Base-by-base conservation (phyloP, 805 yeast species). In the Starmera pachycereana region DNA sequence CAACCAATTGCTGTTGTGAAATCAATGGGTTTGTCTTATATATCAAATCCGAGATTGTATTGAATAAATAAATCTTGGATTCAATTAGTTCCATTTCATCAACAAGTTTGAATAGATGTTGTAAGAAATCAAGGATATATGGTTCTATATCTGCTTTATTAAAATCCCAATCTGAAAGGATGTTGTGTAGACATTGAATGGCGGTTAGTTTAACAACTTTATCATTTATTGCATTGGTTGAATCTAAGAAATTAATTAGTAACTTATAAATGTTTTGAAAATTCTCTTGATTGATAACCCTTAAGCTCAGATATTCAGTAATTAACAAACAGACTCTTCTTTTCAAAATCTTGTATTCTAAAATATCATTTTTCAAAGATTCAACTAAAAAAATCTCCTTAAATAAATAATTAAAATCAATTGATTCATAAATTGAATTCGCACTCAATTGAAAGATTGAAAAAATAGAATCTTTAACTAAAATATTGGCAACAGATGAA, bases 111-210 rank as follows among this genome's bases (percentile, higher is more conserved):
- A 87, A 56, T 12, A 78, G 54, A n/a, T 69, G 56, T 3, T 60
- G 49, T 10, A 83, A 69, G 33, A 72, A 71, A 1, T 66, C 66
- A 27, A 72, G 69, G 40, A 83, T 63, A 52, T 62, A 88, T 1
- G 90, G 86, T 45, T 72, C 61, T 51, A 92, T 86, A 28, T 66
- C 76, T 12, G 62, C 65, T 44, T 84, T 80, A 32, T 76, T 69
- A 57, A 90, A 89, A 44, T 84, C 89, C 85, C 94, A 86, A 51
- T 88, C 96, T 44, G 86, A 89, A 29, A 90, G 66, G 37, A 84
- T 68, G 27, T 74, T 69, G 43, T 78, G 71, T 16, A 89, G 61
- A 0, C 90, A 76, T 50, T 80, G 81, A 12, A 81, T 68, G 0
- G 92, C 79, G 0, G 94, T 76, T 18, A 92, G 56, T 48, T 71